Evolutionary conservation across 257 asterid genomes (phyloP), one percentile per base, ranked within the genome.

Genomic region (Haberlea rhodopensis): DNA sequence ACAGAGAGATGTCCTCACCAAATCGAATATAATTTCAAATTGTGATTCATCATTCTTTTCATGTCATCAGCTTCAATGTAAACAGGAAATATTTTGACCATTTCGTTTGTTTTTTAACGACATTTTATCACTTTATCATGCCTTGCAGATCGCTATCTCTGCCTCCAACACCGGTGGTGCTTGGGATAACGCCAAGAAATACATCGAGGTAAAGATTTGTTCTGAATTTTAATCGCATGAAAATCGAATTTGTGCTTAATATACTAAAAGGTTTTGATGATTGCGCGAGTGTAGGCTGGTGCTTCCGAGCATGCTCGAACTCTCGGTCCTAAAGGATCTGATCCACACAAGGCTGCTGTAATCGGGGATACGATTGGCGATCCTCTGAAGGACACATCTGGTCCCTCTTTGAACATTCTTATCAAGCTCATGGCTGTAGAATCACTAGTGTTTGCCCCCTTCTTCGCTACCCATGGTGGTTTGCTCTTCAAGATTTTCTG

Each of bases 101-200:
- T 23, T 22, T 16, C 23, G 29, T 28, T 54, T 15, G 34, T 22
- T 24, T 54, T n/a, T 54, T 2, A 15, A 37, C 16, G n/a, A 11
- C n/a, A 10, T 37, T 37, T 37, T 37, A 37, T 8, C 15, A 32
- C 51, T 10, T 45, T 48, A 28, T 64, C 46, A 22, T 53, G 60
- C 61, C 27, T 5, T 18, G 57, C 80, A 87, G 95, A 83, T 85
- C 51, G 95, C 94, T 2, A 87, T 87, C 57, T 87, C 95, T 59
- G 95, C 94, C 57, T 85, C 94, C 43, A 87, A 87, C 78, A 87
- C 95, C 0, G 95, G 95, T 54, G 95, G 95, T 76, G 95, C 95
- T n/a, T 87, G 95, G 95, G 95, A 87, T 61, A 87, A 85, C 6
- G 94, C 95, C 75, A 87, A 87, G 84, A 87, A 85, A 79, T 87